A percentile compares a stretch with the other conserved stretches of the same genome.
phyloP scores from a whole-genome alignment of 768 basidiomycete species.

The Lactarius deliciosus region DNA sequence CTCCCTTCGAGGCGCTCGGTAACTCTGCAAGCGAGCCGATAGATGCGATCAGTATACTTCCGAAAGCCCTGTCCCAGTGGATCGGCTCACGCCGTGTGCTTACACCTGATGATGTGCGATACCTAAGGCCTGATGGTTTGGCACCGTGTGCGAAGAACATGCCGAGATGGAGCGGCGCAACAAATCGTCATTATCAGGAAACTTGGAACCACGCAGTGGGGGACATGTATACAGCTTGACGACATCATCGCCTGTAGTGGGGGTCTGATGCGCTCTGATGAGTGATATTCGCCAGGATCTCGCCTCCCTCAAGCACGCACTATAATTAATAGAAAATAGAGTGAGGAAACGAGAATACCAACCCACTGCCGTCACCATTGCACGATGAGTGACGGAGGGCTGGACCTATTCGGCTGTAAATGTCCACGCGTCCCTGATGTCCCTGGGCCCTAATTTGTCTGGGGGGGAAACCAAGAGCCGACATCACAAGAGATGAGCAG shows the following conservation, averaged over 20 bases:
- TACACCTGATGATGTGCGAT: slow-evolving; percentile 11
- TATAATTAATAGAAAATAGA: slow-evolving; percentile 9
- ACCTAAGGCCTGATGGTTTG: slow-evolving; percentile 1
- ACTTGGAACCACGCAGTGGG: slow-evolving; percentile 10
- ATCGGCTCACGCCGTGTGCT: slow-evolving; percentile 4
- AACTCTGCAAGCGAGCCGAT: neutral
- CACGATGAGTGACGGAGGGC: slow-evolving; percentile 16
- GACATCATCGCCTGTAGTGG: slow-evolving; percentile 15
- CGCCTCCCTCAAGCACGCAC: neutral
- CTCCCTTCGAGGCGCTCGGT: slow-evolving; percentile 25
- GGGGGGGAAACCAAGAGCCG: slow-evolving; percentile 17
- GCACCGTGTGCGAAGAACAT: slow-evolving; percentile 8
- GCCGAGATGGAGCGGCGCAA: slow-evolving; percentile 19
- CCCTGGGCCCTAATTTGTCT: slow-evolving; percentile 20
- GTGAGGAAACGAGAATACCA: neutral
- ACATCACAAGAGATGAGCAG: slow-evolving; percentile 15
- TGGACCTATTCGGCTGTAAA: slow-evolving; percentile 5
- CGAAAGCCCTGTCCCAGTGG: slow-evolving; percentile 11
- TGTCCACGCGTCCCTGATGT: slow-evolving; percentile 19
- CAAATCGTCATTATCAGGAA: slow-evolving; percentile 15
- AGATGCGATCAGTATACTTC: slow-evolving; percentile 4
- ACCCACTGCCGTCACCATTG: slow-evolving; percentile 17
- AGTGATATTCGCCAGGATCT: slow-evolving; percentile 1
- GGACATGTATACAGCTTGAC: slow-evolving; percentile 10
- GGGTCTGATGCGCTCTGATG: slow-evolving; percentile 7